A percentile compares a stretch with the other conserved stretches of the same genome.
phyloP scores from a whole-genome alignment of 148 eudicot species.

The Silene latifolia region DNA sequence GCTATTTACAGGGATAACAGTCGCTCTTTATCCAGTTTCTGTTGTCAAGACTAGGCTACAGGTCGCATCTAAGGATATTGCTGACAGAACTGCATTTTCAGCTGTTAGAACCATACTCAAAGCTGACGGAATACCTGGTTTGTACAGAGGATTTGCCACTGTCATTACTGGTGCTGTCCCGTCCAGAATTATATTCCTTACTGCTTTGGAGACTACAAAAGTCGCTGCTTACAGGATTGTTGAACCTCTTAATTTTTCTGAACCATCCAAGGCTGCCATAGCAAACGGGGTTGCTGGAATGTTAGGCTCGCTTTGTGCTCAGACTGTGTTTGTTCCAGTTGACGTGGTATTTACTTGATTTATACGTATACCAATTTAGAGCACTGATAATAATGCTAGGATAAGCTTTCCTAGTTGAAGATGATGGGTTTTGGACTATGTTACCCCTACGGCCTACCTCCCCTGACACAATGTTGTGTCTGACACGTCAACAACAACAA shows the following conservation, averaged over 20 bases:
- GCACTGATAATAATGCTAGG: too few species aligned
- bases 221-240: constrained; percentile 70
- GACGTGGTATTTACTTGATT: constrained; percentile 66
- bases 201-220: constrained; percentile 93
- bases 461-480: too few species aligned
- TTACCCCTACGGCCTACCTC: too few species aligned
- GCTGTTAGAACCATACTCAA: constrained; percentile 64
- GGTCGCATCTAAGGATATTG: constrained; percentile 72
- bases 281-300: constrained; percentile 98
- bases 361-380: too few species aligned
- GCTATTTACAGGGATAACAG: constrained; percentile 81
- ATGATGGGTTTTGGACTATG: too few species aligned
- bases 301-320: constrained; percentile 80
- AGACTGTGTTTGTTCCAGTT: constrained; percentile 89
- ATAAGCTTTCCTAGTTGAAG: too few species aligned
- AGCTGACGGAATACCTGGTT: constrained; percentile 86
- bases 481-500: too few species aligned
- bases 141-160: constrained; percentile 96
- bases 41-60: constrained; percentile 92
- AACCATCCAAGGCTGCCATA: constrained; percentile 84
- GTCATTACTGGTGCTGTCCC: constrained; percentile 95
- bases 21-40: constrained; percentile 87
- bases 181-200: constrained; percentile 82
- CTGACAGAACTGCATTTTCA: constrained; percentile 69
- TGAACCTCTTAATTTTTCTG: constrained; percentile 78